Evolutionary conservation across 1,284 basidiomycete species (phyloP).

Genomic region (Cutaneotrichosporon cavernicola): DNA sequence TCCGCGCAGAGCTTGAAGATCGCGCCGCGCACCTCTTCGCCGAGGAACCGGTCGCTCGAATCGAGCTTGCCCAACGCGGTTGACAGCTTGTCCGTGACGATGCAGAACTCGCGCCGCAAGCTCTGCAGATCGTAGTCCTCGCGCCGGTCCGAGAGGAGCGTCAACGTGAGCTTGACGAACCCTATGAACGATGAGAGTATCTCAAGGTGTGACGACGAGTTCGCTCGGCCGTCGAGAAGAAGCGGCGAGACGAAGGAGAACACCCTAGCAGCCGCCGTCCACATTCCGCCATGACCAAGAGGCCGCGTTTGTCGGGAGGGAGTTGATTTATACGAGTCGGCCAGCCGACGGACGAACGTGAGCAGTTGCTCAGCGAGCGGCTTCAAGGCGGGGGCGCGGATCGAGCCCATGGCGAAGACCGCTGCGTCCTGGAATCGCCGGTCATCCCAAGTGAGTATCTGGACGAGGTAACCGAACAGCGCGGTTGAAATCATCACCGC

Average conservation of each 20-base stretch:
- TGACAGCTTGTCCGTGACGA: conserved; percentile 80
- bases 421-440: conserved; percentile 79
- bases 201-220: conserved; percentile 62
- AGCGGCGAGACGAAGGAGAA: conserved; percentile 80
- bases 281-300: conserved; percentile 74
- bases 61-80: conserved; percentile 69
- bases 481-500: conserved; percentile 61
- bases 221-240: conserved; percentile 64
- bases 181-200: conserved; percentile 77
- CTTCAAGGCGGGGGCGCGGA: conserved; percentile 72
- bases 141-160: conserved; percentile 68
- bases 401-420: conserved; percentile 81
- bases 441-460: conserved; percentile 83
- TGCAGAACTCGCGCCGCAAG: conserved; percentile 84
- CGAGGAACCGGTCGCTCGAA: conserved; percentile 73
- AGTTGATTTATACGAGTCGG: conserved; percentile 55
- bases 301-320: conserved; percentile 56
- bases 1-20: conserved; percentile 86
- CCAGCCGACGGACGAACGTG: conserved; percentile 71
- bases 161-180: conserved; percentile 79
- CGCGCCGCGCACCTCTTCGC: conserved; percentile 70
- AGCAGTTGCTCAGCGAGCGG: conserved; percentile 81
- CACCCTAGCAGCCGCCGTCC: conserved; percentile 85
- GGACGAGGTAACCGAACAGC: conserved; percentile 79
- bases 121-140: conserved; percentile 78